Evolutionary conservation across 371 early-diverging fungal genomes (phyloP), one percentile per base, ranked within the genome.

Genomic region (Mortierella sp.): DNA sequence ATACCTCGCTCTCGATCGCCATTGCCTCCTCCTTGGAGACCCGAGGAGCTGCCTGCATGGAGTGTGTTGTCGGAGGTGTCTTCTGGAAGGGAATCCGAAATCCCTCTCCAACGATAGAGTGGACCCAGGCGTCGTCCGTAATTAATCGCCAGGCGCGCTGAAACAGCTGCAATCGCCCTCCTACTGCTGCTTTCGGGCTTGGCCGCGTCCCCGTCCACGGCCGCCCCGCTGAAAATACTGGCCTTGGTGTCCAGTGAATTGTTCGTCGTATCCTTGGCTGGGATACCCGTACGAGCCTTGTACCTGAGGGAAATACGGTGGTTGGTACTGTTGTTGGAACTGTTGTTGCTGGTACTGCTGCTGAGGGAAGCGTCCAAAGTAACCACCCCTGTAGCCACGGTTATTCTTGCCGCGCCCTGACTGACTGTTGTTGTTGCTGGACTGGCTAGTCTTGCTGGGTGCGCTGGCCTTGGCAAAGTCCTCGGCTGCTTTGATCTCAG

Each of bases 41-140:
- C 44, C 50, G 43, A 17, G 24, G 42, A 28, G 56, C 54, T 44
- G 50, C 24, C 30, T 50, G 26, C 17, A 42, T 43, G 17, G 43
- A 8, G 27, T 4, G 23, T 11, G 44, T 27, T 51, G 58, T 27
- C 39, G 62, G 73, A 19, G 72, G 70, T 8, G 34, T 50, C 21
- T 43, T 32, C 43, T 48, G 32, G 59, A 80, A 72, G 17, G 69
- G 76, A 23, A 72, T 80, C 26, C 34, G 28, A 44, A 47, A 80
- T 5, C 76, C 75, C 9, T 70, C 34, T 50, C 49, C 24, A 30
- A 79, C 68, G 15, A 61, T 58, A 15, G 39, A 41, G 28, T 41
- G 56, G 19, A 70, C 59, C 71, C 75, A 73, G 17, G 37, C 21
- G 12, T 64, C 55, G 65, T 67, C 52, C 1, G 72, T 61, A 3